Percentiles rank a stretch among this genome's conserved stretches.
Evolutionary conservation across 164 flowering plant genomes (phyloP).

Genomic region (Chimonanthus praecox): DNA sequence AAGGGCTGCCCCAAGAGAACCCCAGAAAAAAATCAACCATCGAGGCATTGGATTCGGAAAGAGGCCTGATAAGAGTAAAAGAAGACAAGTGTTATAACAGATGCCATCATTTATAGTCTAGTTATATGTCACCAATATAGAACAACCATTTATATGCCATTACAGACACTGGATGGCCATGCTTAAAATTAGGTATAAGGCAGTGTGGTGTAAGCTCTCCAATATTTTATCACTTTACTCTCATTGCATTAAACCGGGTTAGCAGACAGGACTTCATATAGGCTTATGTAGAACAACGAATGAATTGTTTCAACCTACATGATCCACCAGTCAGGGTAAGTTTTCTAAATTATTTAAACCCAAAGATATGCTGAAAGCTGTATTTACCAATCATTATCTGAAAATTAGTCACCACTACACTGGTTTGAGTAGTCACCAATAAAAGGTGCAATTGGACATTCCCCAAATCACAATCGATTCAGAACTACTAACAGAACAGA

Average conservation of each 20-base stretch:
- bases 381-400: too few species aligned
- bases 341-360: too few species aligned
- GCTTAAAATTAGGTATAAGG: not conserved
- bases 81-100: not conserved
- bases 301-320: too few species aligned
- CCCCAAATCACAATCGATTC: not conserved
- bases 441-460: not conserved
- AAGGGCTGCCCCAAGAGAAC: constrained; percentile 38
- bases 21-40: constrained; percentile 79
- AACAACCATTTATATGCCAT: not conserved
- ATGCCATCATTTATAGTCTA: not conserved
- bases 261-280: too few species aligned
- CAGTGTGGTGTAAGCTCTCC: not conserved
- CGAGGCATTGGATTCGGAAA: constrained; percentile 82
- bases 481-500: not conserved
- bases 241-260: too few species aligned
- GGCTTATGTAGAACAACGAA: too few species aligned
- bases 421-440: not conserved
- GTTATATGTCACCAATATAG: not conserved
- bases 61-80: constrained; percentile 42
- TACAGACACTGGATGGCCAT: not conserved
- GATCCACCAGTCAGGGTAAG: too few species aligned
- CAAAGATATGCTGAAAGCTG: too few species aligned
- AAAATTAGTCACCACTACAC: too few species aligned
- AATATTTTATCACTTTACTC: too few species aligned